These are phyloP conservation scores for Nitzschia sp. DNA, from an alignment of 108 stramenopile species.

Conservation along the genomic window DNA sequence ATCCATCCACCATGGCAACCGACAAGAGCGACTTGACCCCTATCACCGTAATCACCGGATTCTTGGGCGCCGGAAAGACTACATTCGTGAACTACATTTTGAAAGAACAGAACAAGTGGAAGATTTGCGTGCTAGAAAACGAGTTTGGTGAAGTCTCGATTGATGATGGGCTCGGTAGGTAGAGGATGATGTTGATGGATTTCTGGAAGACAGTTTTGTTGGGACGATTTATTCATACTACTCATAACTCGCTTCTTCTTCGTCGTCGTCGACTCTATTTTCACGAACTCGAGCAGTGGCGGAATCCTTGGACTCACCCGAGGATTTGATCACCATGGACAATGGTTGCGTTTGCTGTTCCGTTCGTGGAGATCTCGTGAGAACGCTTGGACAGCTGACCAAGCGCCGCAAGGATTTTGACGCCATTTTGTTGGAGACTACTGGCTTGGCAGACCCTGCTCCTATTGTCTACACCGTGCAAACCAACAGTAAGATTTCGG, in stretches of 20 bases:
- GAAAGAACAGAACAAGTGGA: slow-evolving; percentile 95
- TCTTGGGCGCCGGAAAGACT: slow-evolving; percentile 96
- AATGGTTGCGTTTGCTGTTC: slow-evolving; percentile 99
- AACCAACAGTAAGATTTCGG: slow-evolving; percentile 88
- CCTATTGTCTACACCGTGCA: slow-evolving; percentile 96
- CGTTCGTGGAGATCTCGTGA: slow-evolving; percentile 96
- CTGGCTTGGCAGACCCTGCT: slow-evolving; percentile 95
- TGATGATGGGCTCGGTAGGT: slow-evolving; percentile 92
- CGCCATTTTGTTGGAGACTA: slow-evolving; percentile 94
- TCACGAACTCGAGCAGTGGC: too few relatives aligned
- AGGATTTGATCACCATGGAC: slow-evolving; percentile 98
- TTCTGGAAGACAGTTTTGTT: too few relatives aligned
- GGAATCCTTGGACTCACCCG: slow-evolving; percentile 87
- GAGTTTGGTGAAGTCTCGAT: slow-evolving; percentile 97
- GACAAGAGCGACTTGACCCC: slow-evolving; percentile 67
- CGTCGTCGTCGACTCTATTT: too few relatives aligned
- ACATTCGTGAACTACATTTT: slow-evolving; percentile 98
- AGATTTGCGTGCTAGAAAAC: slow-evolving; percentile 98
- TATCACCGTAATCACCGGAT: slow-evolving; percentile 92
- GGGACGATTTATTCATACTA: too few relatives aligned
- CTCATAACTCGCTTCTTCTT: background rate
- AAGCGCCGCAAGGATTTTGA: slow-evolving; percentile 91
- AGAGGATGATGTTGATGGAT: too few relatives aligned
- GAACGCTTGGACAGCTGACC: slow-evolving; percentile 88
- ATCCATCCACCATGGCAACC: slow-evolving; percentile 13